phyloP scores from a whole-genome alignment of 176 grass and related monocot species.

The Paspalum notatum region DNA sequence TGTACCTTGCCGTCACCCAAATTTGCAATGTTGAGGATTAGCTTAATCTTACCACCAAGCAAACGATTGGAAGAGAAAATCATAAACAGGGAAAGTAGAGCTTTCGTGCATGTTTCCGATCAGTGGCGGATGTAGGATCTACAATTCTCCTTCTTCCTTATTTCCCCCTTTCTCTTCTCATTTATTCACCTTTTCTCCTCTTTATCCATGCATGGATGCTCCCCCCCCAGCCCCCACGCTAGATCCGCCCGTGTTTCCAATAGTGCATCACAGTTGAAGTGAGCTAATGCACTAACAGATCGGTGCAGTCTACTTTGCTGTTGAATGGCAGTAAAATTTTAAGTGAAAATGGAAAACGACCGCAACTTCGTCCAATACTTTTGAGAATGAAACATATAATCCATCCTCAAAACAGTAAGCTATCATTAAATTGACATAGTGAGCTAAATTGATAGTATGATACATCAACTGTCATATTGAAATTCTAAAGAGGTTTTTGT shows the following conservation, averaged over 20 bases:
- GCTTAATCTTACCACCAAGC: background rate
- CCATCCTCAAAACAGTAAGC: background rate
- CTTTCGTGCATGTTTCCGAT: background rate
- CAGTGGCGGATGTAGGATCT: no score
- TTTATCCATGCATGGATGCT: no score
- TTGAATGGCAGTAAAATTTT: background rate
- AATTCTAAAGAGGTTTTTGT: background rate
- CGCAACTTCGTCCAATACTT: background rate
- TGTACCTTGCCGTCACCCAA: background rate
- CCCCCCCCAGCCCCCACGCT: no score
- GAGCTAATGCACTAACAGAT: background rate
- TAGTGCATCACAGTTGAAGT: background rate
- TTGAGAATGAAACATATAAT: constrained; percentile 12
- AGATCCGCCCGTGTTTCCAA: no score
- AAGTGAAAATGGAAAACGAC: background rate
- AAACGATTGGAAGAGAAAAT: background rate
- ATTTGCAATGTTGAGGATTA: background rate
- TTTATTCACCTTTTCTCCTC: no score
- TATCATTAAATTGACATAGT: background rate
- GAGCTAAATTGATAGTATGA: background rate
- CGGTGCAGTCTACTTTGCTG: background rate
- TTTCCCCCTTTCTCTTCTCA: no score
- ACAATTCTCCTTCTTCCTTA: no score
- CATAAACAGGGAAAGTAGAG: background rate
- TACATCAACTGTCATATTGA: background rate